Percentiles rank a stretch among this genome's conserved stretches.
Evolutionary conservation across 2,329 filamentous ascomycete species (phyloP).

Genomic region (Thermothelomyces thermophilus): DNA sequence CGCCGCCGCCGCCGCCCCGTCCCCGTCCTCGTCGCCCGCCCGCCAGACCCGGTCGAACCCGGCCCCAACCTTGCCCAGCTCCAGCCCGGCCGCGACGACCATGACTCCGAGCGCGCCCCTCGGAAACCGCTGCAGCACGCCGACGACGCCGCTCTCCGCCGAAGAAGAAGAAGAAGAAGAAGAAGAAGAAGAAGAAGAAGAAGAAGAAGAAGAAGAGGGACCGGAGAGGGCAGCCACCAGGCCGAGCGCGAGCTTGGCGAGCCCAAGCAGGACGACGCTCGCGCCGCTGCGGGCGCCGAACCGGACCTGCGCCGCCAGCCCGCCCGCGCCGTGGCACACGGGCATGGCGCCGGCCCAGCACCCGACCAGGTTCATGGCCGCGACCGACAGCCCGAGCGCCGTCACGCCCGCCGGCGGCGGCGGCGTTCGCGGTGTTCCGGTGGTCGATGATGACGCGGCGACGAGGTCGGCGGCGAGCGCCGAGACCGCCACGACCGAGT

Average conservation of each 20-base stretch:
- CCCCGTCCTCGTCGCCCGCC: conserved; percentile 23
- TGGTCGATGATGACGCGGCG: no score
- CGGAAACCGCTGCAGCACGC: conserved; percentile 66
- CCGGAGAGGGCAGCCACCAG: conserved; percentile 31
- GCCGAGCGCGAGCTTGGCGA: conserved; percentile 69
- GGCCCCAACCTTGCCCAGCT: conserved; percentile 66
- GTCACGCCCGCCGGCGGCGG: conserved; percentile 39
- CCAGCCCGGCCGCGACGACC: conserved; percentile 82
- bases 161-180: background rate
- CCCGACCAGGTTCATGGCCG: conserved; percentile 72
- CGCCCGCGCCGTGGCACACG: conserved; percentile 86
- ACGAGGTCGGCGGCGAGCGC: conserved; percentile 70
- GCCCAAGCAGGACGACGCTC: conserved; percentile 71
- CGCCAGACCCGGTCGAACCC: conserved; percentile 56
- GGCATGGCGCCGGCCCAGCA: conserved; percentile 96
- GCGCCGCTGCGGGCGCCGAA: conserved; percentile 87
- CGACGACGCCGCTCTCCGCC: conserved; percentile 44
- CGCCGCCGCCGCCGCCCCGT: conserved; percentile 14
- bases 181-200: no score
- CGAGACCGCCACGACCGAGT: conserved; percentile 83
- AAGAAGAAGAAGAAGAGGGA: no score
- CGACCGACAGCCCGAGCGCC: conserved; percentile 72
- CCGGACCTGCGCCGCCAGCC: conserved; percentile 81
- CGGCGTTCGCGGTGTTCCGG: no score
- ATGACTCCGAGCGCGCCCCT: conserved; percentile 74